These are phyloP conservation scores for Debaryomyces maramus DNA, from an alignment of 805 yeast genomes.

Conservation along the genomic window DNA sequence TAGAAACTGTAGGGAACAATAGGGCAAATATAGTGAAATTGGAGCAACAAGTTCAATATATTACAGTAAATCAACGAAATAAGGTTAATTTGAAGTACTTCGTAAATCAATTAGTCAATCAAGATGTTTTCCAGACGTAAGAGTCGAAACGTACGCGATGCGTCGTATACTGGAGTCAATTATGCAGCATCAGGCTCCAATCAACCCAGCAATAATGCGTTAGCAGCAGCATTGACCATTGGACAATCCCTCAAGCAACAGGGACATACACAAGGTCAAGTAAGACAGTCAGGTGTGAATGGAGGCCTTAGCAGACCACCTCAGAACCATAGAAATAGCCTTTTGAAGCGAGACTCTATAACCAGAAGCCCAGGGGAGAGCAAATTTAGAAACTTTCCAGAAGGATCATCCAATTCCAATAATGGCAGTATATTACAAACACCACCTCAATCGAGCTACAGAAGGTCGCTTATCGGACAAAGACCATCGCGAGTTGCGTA, in stretches of 20 bases:
- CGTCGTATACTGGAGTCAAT: slow-evolving; percentile 46
- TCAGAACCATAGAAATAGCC: slow-evolving; percentile 9
- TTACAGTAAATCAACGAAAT: not conserved
- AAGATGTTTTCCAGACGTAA: slow-evolving; percentile 31
- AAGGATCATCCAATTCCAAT: slow-evolving; percentile 5
- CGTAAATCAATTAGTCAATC: not conserved
- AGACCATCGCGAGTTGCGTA: slow-evolving; percentile 7
- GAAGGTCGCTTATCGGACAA: not conserved
- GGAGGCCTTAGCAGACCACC: slow-evolving; percentile 4
- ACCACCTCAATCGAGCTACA: not conserved
- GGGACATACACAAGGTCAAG: not conserved
- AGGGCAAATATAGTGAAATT: not conserved
- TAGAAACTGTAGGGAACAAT: slow-evolving; percentile 1
- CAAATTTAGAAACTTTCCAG: slow-evolving; percentile 11
- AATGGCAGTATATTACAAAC: not conserved
- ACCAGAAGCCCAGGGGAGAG: slow-evolving; percentile 6
- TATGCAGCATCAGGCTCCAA: slow-evolving; percentile 30
- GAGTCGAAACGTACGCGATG: slow-evolving; percentile 29
- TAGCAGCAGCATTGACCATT: slow-evolving; percentile 47
- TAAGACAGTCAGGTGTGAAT: not conserved
- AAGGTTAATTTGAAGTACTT: not conserved
- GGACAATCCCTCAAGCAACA: slow-evolving; percentile 24
- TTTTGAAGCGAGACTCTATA: slow-evolving; percentile 14
- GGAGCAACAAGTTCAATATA: not conserved
- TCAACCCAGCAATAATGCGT: slow-evolving; percentile 40